A percentile compares a stretch with the other conserved stretches of the same genome.
Evolutionary conservation across 768 basidiomycete species (phyloP).

Genomic region (Sistotremastrum suecicum): DNA sequence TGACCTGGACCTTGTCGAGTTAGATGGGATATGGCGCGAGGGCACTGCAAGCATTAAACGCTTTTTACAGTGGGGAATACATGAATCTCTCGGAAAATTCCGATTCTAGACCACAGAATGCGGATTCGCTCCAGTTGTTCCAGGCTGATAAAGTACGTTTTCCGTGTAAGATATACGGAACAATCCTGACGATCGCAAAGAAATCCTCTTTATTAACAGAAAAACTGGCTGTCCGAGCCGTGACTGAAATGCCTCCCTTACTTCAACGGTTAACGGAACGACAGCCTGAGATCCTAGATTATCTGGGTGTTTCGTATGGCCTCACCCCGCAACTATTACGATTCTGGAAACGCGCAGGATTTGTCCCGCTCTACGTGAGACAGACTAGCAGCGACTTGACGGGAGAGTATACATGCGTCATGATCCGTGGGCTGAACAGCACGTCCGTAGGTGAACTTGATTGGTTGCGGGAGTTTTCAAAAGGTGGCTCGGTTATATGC

Average conservation of each 20-base stretch:
- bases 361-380: conserved; percentile 81
- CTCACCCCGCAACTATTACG: conserved; percentile 76
- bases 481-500: conserved; percentile 31
- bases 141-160: conserved; percentile 23
- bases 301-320: conserved; percentile 93
- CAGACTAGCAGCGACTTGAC: conserved; percentile 93
- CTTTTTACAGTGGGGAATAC: conserved; percentile 88
- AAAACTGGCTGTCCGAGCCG: conserved; percentile 54
- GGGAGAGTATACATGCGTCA: conserved; percentile 92
- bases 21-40: conserved; percentile 97
- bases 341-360: conserved; percentile 95
- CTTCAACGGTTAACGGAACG: conserved; percentile 82
- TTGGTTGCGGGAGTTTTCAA: conserved; percentile 84
- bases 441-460: conserved; percentile 46
- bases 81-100: conserved; percentile 69
- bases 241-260: conserved; percentile 78
- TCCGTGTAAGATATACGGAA: not conserved
- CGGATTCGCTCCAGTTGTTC: conserved; percentile 38
- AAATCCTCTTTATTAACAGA: conserved; percentile 53
- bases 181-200: conserved; percentile 20
- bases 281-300: conserved; percentile 83
- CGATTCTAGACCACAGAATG: conserved; percentile 39
- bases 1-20: not conserved
- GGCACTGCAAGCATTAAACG: conserved; percentile 72
- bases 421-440: conserved; percentile 77